phyloP scores from a whole-genome alignment of 352 stramenopile genomes.

The Phytophthora cajani region DNA sequence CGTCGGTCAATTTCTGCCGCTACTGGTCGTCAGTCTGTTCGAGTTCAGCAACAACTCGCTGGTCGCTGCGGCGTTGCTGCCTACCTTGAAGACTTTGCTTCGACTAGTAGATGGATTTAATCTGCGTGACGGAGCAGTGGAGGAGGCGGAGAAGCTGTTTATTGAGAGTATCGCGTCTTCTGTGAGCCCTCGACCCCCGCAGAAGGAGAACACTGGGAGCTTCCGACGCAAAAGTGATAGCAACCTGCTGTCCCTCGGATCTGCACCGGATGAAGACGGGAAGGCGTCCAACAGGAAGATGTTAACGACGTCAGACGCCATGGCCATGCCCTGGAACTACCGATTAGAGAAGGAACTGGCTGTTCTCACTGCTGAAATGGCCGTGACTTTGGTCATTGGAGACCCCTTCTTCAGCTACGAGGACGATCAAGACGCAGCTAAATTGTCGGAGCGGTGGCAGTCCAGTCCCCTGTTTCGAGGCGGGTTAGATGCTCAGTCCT shows the following conservation, averaged over 20 bases:
- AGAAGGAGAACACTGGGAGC: constrained; percentile 17
- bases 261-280: constrained; percentile 9
- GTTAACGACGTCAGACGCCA: constrained; percentile 30
- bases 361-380: constrained; percentile 59
- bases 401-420: constrained; percentile 40
- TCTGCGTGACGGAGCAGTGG: constrained; percentile 15
- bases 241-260: constrained; percentile 9
- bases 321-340: constrained; percentile 59
- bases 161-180: constrained; percentile 29
- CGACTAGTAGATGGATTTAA: constrained; percentile 60
- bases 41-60: constrained; percentile 63
- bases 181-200: background rate
- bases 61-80: constrained; percentile 59
- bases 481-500: constrained; percentile 29
- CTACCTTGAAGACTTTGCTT: constrained; percentile 51
- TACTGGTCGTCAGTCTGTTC: constrained; percentile 60
- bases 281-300: constrained; percentile 12
- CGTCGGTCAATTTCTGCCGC: constrained; percentile 61
- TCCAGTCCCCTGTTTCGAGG: constrained; percentile 40
- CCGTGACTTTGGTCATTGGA: constrained; percentile 55
- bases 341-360: constrained; percentile 73
- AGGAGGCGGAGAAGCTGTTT: constrained; percentile 36
- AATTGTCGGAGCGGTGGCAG: constrained; percentile 29
- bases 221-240: constrained; percentile 26
- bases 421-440: background rate